These are phyloP conservation scores for Beverwykella pulmonaria DNA, from an alignment of 495 filamentous ascomycete genomes.

Conservation along the genomic window DNA sequence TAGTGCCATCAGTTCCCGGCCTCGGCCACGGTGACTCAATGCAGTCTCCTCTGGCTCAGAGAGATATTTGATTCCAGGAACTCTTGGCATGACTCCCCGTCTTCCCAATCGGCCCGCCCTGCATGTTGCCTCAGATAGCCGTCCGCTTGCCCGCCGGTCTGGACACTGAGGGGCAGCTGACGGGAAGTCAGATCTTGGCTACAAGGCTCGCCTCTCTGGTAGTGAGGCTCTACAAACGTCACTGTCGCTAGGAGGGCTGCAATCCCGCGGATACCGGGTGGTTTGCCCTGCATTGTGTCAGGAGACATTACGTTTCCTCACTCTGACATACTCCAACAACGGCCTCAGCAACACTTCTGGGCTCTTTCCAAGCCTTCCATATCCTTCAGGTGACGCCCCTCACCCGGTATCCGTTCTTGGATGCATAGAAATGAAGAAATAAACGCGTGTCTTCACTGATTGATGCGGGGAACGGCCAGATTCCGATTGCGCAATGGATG, in stretches of 20 bases:
- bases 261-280: slow-evolving; percentile 3
- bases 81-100: slow-evolving; percentile 5
- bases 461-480: background rate
- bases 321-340: background rate
- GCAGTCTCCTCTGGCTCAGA: slow-evolving; percentile 2
- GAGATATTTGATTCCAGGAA: background rate
- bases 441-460: background rate
- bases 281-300: background rate
- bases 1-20: background rate
- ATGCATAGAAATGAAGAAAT: background rate
- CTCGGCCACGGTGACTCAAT: slow-evolving; percentile 25
- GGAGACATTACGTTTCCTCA: background rate
- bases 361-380: background rate
- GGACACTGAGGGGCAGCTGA: slow-evolving; percentile 11
- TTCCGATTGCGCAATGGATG: background rate
- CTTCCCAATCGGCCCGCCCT: slow-evolving; percentile 9
- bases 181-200: slow-evolving; percentile 27
- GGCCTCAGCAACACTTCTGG: background rate
- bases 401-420: background rate
- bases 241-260: slow-evolving; percentile 8
- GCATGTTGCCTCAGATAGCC: slow-evolving; percentile 16
- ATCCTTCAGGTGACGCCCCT: background rate
- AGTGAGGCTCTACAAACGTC: slow-evolving; percentile 23
- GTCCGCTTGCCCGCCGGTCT: slow-evolving; percentile 7
- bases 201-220: background rate